Evolutionary conservation across 2,329 filamentous ascomycete species (phyloP).

Genomic region (Epichloe uncinata): DNA sequence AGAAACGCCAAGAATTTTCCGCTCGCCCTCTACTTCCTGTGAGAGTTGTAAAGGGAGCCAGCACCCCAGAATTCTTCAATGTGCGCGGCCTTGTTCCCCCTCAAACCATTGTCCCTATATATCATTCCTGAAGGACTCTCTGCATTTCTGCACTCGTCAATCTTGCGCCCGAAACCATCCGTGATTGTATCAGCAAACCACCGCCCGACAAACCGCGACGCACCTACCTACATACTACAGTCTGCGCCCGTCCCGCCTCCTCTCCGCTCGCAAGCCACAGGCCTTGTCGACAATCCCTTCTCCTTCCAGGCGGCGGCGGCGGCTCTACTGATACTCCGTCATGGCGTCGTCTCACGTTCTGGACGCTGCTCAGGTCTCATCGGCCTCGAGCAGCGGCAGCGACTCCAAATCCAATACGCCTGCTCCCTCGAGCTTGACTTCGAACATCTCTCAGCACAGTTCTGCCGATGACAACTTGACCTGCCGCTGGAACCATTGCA

Average conservation of each 20-base stretch:
- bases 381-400: slow-evolving; percentile 19
- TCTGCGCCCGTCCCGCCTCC: neutral
- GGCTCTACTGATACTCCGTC: slow-evolving; percentile 12
- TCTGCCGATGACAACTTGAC: slow-evolving; percentile 39
- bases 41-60: slow-evolving; percentile 25
- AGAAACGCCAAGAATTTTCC: slow-evolving; percentile 24
- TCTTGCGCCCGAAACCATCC: neutral
- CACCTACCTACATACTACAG: neutral
- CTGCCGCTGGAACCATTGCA: slow-evolving; percentile 48
- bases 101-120: neutral
- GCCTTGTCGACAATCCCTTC: neutral
- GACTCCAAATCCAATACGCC: slow-evolving; percentile 41
- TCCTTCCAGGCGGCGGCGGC: neutral
- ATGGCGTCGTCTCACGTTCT: slow-evolving; percentile 22
- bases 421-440: slow-evolving; percentile 35
- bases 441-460: slow-evolving; percentile 30
- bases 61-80: slow-evolving; percentile 12
- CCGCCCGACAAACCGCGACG: neutral
- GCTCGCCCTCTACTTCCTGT: slow-evolving; percentile 23
- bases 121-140: neutral
- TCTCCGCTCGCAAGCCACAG: neutral
- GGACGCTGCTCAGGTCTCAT: slow-evolving; percentile 11
- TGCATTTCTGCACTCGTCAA: neutral
- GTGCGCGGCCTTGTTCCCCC: neutral
- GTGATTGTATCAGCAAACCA: neutral